Evolutionary conservation across 1,284 basidiomycete species (phyloP), one percentile per base, ranked within the genome.

Genomic region (Fomitopsis schrenkii): DNA sequence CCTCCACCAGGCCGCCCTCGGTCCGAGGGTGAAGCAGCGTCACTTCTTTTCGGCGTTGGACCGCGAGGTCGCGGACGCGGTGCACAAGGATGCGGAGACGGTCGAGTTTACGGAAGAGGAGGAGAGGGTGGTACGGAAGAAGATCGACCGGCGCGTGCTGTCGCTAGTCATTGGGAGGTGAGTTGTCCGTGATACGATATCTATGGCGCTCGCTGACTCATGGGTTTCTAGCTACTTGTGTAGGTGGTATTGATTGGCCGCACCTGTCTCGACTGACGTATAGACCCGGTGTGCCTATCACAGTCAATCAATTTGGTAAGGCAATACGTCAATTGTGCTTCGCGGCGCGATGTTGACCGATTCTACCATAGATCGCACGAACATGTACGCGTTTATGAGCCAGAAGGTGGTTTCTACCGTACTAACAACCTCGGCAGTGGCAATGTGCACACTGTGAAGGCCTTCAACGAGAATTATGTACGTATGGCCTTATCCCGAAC

Each of bases 251-350:
- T 8, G 38, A 12, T 45, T 6, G 0, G 22, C 10, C 22, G 28
- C 40, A 19, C 28, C 14, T 46, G 41, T 28, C 59, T 17, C n/a
- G n/a, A 42, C 28, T 28, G 28, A 22, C 53, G 8, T 26, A 26
- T 36, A 14, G 2, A 5, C 22, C 33, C 12, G 3, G 10, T 17
- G 14, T 3, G 15, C 28, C 41, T 40, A 5, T 19, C 3, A 5
- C 55, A 83, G 82, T 83, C 76, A 83, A 84, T 67, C 82, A 83
- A 65, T 83, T 84, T 59, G 82, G 83, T 83, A 62, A 12, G 59
- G 55, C 50, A 36, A 64, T 8, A 5, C 28, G 14, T 15, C 48
- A 9, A 30, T 52, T 17, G 40, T n/a, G 14, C 14, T 22, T 3
- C n/a, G 1, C 22, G 1, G 28, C 6, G 14, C 28, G 12, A 30